phyloP scores from a whole-genome alignment of 768 basidiomycete species.

The Cubamyces sp. region DNA sequence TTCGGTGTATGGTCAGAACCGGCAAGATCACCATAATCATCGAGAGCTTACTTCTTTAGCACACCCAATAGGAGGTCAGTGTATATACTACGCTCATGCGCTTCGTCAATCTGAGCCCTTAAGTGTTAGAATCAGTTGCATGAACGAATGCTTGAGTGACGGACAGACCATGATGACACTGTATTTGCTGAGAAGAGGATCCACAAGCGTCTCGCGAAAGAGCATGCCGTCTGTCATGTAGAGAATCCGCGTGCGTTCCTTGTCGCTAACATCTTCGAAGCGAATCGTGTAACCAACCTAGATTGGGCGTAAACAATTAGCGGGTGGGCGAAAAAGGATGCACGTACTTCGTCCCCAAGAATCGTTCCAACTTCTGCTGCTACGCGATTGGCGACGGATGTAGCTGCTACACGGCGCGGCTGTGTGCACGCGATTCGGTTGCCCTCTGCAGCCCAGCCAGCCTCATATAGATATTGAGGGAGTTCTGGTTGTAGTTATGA shows the following conservation, averaged over 20 bases:
- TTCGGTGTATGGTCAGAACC: slow-evolving; percentile 36
- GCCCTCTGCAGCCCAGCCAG: slow-evolving; percentile 87
- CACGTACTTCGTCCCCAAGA: slow-evolving; percentile 82
- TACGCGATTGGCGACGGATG: slow-evolving; percentile 89
- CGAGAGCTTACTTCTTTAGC: slow-evolving; percentile 77
- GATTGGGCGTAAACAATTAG: neutral
- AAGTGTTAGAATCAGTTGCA: slow-evolving; percentile 28
- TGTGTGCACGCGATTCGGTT: slow-evolving; percentile 92
- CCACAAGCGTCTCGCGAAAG: slow-evolving; percentile 90
- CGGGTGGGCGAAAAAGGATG: neutral
- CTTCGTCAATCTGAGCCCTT: slow-evolving; percentile 83
- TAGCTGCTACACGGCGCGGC: slow-evolving; percentile 92
- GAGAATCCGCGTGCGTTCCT: slow-evolving; percentile 83
- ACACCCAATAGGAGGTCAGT: slow-evolving; percentile 92
- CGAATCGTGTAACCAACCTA: slow-evolving; percentile 98
- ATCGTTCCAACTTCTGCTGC: slow-evolving; percentile 89
- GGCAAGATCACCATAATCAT: neutral
- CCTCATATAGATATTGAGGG: slow-evolving; percentile 92
- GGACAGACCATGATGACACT: slow-evolving; percentile 90
- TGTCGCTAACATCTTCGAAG: slow-evolving; percentile 91
- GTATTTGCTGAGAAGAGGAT: slow-evolving; percentile 89
- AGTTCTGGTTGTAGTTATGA: slow-evolving; percentile 59
- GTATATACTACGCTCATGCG: slow-evolving; percentile 95
- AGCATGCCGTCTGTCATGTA: slow-evolving; percentile 99
- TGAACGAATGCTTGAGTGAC: neutral